A percentile compares a stretch with the other conserved stretches of the same genome.
Conservation (phyloP, 352 stramenopile genomes). For the Phytopythium chamaehyphon region DNA sequence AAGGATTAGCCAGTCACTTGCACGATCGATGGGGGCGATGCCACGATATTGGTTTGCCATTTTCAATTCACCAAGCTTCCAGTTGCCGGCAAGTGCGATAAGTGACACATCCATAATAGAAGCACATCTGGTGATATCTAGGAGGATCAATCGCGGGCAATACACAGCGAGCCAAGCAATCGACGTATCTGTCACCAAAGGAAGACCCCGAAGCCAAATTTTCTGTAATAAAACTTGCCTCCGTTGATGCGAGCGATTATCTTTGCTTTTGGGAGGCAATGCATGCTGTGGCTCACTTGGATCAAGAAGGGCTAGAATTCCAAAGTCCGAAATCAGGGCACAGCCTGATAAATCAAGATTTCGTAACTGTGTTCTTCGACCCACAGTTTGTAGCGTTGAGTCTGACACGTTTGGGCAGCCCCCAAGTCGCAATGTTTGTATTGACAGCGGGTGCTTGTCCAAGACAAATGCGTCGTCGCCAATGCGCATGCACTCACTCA, state of each 20-base stretch:
- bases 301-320: conserved; percentile 72
- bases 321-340: conserved; percentile 64
- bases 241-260: conserved; percentile 14
- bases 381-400: conserved; percentile 31
- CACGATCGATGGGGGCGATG: conserved; percentile 26
- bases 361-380: conserved; percentile 40
- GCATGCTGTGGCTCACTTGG: conserved; percentile 10
- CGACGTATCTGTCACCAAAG: conserved; percentile 63
- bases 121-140: conserved; percentile 58
- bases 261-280: neutral
- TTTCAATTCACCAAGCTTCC: conserved; percentile 43
- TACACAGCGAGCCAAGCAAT: conserved; percentile 86
- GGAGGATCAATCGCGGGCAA: conserved; percentile 48
- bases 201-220: conserved; percentile 64
- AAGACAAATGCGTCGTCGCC: conserved; percentile 11
- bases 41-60: neutral
- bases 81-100: conserved; percentile 45
- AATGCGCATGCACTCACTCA: conserved; percentile 25
- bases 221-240: conserved; percentile 25
- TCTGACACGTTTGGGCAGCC: conserved; percentile 41
- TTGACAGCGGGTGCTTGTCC: conserved; percentile 23
- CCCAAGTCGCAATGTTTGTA: conserved; percentile 37
- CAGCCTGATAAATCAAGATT: conserved; percentile 84
- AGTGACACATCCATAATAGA: conserved; percentile 47
- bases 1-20: conserved; percentile 77